phyloP scores from a whole-genome alignment of 1,284 basidiomycete species.

The Heterobasidion irregulare region DNA sequence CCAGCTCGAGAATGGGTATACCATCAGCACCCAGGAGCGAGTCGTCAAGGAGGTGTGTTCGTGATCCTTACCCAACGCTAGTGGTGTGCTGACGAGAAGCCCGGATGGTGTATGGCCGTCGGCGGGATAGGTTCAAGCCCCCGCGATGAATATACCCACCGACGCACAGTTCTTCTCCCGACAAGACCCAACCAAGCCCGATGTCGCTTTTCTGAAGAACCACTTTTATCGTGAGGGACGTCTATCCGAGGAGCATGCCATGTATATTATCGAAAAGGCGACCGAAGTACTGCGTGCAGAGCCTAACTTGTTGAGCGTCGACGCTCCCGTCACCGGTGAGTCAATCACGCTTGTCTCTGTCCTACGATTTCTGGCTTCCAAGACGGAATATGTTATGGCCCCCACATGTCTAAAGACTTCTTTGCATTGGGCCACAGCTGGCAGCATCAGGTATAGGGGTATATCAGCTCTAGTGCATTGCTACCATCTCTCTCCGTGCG shows the following conservation, averaged over 20 bases:
- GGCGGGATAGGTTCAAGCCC: constrained; percentile 75
- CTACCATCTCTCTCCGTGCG: too few relatives aligned
- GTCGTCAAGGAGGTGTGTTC: constrained; percentile 72
- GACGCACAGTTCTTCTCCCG: constrained; percentile 90
- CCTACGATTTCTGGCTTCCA: too few relatives aligned
- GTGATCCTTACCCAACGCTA: background rate
- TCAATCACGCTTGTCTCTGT: background rate
- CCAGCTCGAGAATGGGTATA: constrained; percentile 70
- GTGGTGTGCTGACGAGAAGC: background rate
- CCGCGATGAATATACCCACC: constrained; percentile 88
- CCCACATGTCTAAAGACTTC: too few relatives aligned
- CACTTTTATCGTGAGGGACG: constrained; percentile 97
- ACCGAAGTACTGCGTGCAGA: constrained; percentile 73
- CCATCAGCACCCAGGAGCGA: constrained; percentile 80
- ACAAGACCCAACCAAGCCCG: constrained; percentile 81
- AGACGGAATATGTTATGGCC: too few relatives aligned
- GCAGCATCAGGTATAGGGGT: too few relatives aligned
- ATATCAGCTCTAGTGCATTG: too few relatives aligned
- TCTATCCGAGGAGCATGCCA: constrained; percentile 83
- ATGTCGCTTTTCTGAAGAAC: constrained; percentile 96
- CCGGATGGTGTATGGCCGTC: background rate
- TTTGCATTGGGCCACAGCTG: too few relatives aligned
- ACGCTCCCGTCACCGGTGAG: constrained; percentile 89
- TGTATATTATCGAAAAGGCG: constrained; percentile 79
- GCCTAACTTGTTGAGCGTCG: constrained; percentile 82